Base-by-base conservation (phyloP, 1,284 basidiomycete species). In the Leccinum pachyderme region DNA sequence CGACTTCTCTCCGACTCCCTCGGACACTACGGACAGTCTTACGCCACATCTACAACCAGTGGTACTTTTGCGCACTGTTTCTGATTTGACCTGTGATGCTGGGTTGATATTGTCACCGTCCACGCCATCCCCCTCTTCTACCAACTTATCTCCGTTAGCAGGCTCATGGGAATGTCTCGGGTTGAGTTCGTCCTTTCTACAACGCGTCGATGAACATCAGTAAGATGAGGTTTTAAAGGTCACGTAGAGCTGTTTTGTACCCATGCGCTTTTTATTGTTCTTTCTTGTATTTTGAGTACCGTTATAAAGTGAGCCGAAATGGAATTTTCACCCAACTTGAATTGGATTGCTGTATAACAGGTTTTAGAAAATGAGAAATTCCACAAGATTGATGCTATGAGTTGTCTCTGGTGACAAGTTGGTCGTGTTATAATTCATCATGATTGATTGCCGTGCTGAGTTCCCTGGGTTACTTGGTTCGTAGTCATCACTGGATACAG, bases 1-100 rank as follows among this genome's bases (percentile, higher is more conserved):
- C 53, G 87, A 90, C 66, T 79, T 89, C 60, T 86, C 86, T 0
- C 65, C 66, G 13, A 39, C 50, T 11, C 58, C 57, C n/a, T 37
- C 59, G 5, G 53, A 51, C 5, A 45, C 53, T 6, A 25, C 44
- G n/a, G 45, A 54, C 37, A 53, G 47, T 35, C 28, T 49, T 53
- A 46, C 53, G 0, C 32, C 41, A 2, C 52, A 55, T 28, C 58
- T 59, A 49, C 60, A 59, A 18, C 69, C 64, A n/a, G 37, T 51
- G 46, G 47, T 63, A 6, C 35, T 64, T 18, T 56, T 72, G 32
- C 60, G 50, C 41, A 67, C 70, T 1, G 51, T 52, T 28, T 69
- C 68, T 0, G 69, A 72, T 44, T 44, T 70, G 37, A 33, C 52
- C 1, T 22, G 8, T 6, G 67, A 68, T 43, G 41, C 18, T 2